phyloP scores from a whole-genome alignment of 2,329 filamentous ascomycete genomes.

The Colletotrichum liaoningense region DNA sequence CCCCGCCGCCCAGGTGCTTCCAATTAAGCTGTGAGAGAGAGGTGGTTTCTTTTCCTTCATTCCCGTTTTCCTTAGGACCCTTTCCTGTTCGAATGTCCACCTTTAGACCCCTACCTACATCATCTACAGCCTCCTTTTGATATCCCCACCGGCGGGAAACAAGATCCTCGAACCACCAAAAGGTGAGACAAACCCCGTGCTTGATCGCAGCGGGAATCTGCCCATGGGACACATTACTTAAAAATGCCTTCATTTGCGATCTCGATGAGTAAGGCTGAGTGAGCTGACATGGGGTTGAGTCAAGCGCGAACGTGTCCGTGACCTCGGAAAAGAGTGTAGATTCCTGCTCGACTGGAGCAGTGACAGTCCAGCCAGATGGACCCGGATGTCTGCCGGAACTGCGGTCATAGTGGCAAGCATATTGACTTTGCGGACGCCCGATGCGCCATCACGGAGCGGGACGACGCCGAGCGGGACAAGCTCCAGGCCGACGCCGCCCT shows the following conservation, averaged over 20 bases:
- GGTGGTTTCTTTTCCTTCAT: slow-evolving; percentile 12
- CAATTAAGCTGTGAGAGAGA: slow-evolving; percentile 1
- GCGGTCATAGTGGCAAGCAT: slow-evolving; percentile 32
- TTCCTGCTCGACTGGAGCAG: neutral
- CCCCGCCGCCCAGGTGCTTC: slow-evolving; percentile 2
- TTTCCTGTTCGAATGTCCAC: slow-evolving; percentile 2
- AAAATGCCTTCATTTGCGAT: neutral
- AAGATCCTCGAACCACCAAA: slow-evolving; percentile 4
- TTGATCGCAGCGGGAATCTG: neutral
- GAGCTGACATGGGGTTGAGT: slow-evolving; percentile 3
- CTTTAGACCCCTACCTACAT: slow-evolving; percentile 24
- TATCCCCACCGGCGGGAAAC: slow-evolving; percentile 2
- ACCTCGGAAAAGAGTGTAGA: neutral
- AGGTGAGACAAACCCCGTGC: slow-evolving; percentile 13
- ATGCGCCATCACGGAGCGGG: slow-evolving; percentile 33
- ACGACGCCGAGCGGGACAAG: slow-evolving; percentile 34
- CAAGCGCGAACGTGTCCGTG: neutral
- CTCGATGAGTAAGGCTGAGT: neutral
- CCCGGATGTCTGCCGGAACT: slow-evolving; percentile 31
- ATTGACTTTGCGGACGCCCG: slow-evolving; percentile 26
- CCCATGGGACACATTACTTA: neutral
- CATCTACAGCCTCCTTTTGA: slow-evolving; percentile 14
- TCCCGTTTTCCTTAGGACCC: slow-evolving; percentile 6
- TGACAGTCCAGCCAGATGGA: slow-evolving; percentile 10
- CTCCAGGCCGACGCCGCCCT: slow-evolving; percentile 30